Conservation (phyloP, 2,329 filamentous ascomycete species). For the Sclerotinia glacialis region DNA sequence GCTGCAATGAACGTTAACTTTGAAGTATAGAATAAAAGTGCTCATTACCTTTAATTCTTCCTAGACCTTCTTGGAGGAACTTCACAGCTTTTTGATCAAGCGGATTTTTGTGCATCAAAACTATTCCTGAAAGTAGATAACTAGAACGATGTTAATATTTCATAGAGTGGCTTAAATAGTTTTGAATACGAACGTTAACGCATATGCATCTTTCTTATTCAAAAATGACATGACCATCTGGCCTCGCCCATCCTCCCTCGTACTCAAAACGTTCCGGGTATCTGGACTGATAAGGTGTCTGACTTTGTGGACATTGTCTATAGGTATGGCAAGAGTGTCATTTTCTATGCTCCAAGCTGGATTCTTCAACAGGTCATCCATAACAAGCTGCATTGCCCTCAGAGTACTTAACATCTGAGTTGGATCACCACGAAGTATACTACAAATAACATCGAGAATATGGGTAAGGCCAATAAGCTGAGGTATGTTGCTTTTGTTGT, state of each 20-base stretch:
- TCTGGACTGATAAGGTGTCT: slow-evolving; percentile 55
- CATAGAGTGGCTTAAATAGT: not conserved
- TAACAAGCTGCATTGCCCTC: slow-evolving; percentile 56
- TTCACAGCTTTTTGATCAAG: slow-evolving; percentile 55
- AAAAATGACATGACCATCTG: slow-evolving; percentile 60
- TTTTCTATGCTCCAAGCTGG: slow-evolving; percentile 38
- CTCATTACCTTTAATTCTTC: slow-evolving; percentile 40
- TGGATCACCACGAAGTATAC: slow-evolving; percentile 57
- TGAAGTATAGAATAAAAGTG: not conserved
- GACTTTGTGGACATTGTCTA: slow-evolving; percentile 51
- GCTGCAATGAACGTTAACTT: slow-evolving; percentile 5
- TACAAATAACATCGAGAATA: slow-evolving; percentile 68
- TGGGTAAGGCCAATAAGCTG: slow-evolving; percentile 66
- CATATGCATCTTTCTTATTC: slow-evolving; percentile 55
- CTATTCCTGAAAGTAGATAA: slow-evolving; percentile 36
- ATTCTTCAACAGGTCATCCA: slow-evolving; percentile 53
- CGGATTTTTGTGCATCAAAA: slow-evolving; percentile 50
- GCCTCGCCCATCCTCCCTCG: slow-evolving; percentile 47
- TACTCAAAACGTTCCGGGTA: slow-evolving; percentile 54
- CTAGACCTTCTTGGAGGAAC: slow-evolving; percentile 57
- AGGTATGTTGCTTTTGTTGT: slow-evolving; percentile 59
- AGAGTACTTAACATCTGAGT: slow-evolving; percentile 59
- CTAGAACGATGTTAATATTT: slow-evolving; percentile 24
- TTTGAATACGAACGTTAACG: slow-evolving; percentile 33
- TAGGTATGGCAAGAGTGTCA: slow-evolving; percentile 53